Percentiles rank a stretch among this genome's conserved stretches.
Conservation (phyloP, 495 filamentous ascomycete genomes). For the Aspergillus cavernicola region DNA sequence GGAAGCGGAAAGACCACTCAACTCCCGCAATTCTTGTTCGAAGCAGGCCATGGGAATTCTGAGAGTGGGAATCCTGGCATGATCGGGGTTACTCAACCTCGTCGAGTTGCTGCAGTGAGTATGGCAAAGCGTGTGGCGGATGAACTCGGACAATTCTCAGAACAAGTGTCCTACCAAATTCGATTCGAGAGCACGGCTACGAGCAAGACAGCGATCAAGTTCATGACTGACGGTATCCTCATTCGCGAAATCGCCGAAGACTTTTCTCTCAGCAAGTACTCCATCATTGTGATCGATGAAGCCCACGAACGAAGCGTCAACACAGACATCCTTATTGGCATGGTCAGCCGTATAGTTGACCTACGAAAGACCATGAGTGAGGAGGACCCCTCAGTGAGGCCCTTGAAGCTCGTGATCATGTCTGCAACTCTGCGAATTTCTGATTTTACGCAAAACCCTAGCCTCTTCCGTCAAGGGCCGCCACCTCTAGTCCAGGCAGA, state of each 20-base stretch:
- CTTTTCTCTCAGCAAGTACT: slow-evolving; percentile 89
- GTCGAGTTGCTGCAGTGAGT: slow-evolving; percentile 88
- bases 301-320: slow-evolving; percentile 97
- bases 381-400: slow-evolving; percentile 61
- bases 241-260: slow-evolving; percentile 89
- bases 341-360: slow-evolving; percentile 89
- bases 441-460: slow-evolving; percentile 81
- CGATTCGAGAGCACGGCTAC: slow-evolving; percentile 83
- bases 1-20: slow-evolving; percentile 98
- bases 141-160: slow-evolving; percentile 67
- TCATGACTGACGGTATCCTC: slow-evolving; percentile 98
- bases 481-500: slow-evolving; percentile 88
- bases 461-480: slow-evolving; percentile 67
- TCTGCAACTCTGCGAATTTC: slow-evolving; percentile 89
- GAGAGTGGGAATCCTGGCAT: slow-evolving; percentile 78
- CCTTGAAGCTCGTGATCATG: slow-evolving; percentile 96
- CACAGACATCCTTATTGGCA: slow-evolving; percentile 94
- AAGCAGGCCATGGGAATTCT: slow-evolving; percentile 84
- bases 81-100: slow-evolving; percentile 92
- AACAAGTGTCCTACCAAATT: slow-evolving; percentile 87
- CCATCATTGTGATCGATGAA: slow-evolving; percentile 91
- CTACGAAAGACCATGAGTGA: slow-evolving; percentile 61
- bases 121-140: slow-evolving; percentile 90
- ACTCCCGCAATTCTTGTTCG: slow-evolving; percentile 91
- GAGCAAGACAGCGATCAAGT: slow-evolving; percentile 90